Conservation (phyloP, 2,329 filamentous ascomycete species). For the Leptographium procerum region DNA sequence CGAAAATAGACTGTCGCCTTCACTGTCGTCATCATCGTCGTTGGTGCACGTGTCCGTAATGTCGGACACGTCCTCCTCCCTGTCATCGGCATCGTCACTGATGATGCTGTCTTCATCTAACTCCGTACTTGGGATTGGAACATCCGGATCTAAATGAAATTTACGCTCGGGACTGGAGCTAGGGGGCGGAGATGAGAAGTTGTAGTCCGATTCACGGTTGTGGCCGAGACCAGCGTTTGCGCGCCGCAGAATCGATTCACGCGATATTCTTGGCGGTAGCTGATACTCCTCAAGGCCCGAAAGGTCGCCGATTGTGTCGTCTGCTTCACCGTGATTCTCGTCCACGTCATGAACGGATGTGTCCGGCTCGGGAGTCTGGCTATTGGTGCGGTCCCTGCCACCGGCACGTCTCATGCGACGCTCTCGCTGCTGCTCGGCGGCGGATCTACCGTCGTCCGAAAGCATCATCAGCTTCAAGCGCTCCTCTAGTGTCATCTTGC, state of each 20-base stretch:
- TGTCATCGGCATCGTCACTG: constrained; percentile 15
- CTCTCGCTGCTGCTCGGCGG: constrained; percentile 56
- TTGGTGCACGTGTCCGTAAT: constrained; percentile 18
- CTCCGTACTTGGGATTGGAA: constrained; percentile 81
- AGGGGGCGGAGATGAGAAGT: constrained; percentile 50
- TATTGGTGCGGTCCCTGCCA: constrained; percentile 33
- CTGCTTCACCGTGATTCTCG: constrained; percentile 38
- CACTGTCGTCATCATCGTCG: constrained; percentile 18
- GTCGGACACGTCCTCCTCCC: constrained; percentile 41
- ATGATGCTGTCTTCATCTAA: constrained; percentile 7
- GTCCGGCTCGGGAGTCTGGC: constrained; percentile 32
- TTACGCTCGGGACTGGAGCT: constrained; percentile 47
- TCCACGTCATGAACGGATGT: constrained; percentile 17
- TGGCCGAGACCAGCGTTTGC: constrained; percentile 55
- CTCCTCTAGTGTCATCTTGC: constrained; percentile 76
- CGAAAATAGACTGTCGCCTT: constrained; percentile 5
- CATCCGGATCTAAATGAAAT: constrained; percentile 67
- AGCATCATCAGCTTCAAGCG: constrained; percentile 82
- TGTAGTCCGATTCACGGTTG: constrained; percentile 50
- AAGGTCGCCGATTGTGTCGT: constrained; percentile 49
- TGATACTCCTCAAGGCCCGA: constrained; percentile 51
- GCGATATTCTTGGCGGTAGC: constrained; percentile 68
- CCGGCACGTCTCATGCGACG: constrained; percentile 55
- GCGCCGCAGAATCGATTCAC: constrained; percentile 84
- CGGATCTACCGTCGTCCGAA: constrained; percentile 53